Evolutionary conservation across 768 basidiomycete genomes (phyloP), one percentile per base, ranked within the genome.

Genomic region (Agrocybe chaxingu): DNA sequence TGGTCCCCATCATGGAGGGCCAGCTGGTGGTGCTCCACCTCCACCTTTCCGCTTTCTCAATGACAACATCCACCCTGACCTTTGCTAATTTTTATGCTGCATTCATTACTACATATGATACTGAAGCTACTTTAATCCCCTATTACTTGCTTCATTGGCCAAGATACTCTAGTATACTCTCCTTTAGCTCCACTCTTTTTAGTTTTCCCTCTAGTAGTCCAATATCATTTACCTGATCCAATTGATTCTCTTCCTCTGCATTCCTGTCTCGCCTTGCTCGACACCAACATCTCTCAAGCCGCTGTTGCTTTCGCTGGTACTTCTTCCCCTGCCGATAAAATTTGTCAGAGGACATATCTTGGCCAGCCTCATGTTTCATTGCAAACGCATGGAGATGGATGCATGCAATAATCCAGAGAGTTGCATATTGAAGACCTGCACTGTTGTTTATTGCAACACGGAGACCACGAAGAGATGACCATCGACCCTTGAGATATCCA

Each of bases 321-420:
- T 55, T 42, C 12, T 45, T 13, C n/a, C 29, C 47, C 37, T 45
- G 30, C 38, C 39, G 7, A 44, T 52, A 53, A 33, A 56, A 54
- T 24, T 33, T 16, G 43, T 60, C 40, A 8, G 10, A n/a, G 35
- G 36, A 18, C 35, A 56, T 42, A 45, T 42, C n/a, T 42, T 42
- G 32, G 24, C 42, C 52, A 10, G 51, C 30, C 42, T 64, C 63
- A 45, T 61, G 58, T 13, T 34, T 18, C 56, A 65, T 56, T n/a
- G 65, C 64, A 61, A 64, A 66, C 2, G 48, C 37, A 54, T 70
- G 67, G 10, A 70, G 55, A 36, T 60, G 53, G 42, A 70, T 65
- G 50, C 69, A 70, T n/a, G 60, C 52, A 2, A 45, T 53, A 13
- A 70, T 56, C 68, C 68, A 70, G 0, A 58, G 35, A 5, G 57